phyloP scores from a whole-genome alignment of 1,139 yeast genomes.

The Taphrina betulina region DNA sequence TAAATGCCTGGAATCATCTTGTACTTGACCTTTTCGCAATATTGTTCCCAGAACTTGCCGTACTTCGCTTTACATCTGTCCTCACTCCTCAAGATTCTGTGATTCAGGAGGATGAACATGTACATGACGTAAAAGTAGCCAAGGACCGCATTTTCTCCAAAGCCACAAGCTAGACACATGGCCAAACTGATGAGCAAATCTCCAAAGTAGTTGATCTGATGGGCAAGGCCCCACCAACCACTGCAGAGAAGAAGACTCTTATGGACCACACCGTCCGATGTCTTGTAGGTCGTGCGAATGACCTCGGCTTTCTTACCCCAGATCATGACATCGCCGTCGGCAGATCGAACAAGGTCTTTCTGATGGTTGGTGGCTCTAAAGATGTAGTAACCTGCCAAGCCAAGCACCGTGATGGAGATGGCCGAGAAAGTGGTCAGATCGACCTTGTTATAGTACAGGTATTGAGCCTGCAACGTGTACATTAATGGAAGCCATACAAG shows the following conservation, averaged over 20 bases:
- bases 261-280: slow-evolving; percentile 45
- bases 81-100: slow-evolving; percentile 87
- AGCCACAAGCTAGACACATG: slow-evolving; percentile 94
- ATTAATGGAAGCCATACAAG: slow-evolving; percentile 89
- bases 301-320: slow-evolving; percentile 40
- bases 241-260: slow-evolving; percentile 73
- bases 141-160: slow-evolving; percentile 58
- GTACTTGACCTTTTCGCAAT: slow-evolving; percentile 77
- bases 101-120: slow-evolving; percentile 76
- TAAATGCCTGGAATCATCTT: slow-evolving; percentile 86
- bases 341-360: slow-evolving; percentile 65
- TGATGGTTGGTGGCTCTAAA: slow-evolving; percentile 83
- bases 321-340: slow-evolving; percentile 68
- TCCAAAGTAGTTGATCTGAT: slow-evolving; percentile 92
- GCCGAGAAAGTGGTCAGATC: slow-evolving; percentile 52
- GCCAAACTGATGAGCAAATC: slow-evolving; percentile 90
- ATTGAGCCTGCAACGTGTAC: slow-evolving; percentile 81
- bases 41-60: slow-evolving; percentile 80
- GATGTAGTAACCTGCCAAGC: slow-evolving; percentile 69
- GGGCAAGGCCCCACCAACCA: slow-evolving; percentile 95
- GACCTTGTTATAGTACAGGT: slow-evolving; percentile 64
- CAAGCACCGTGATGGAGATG: slow-evolving; percentile 48
- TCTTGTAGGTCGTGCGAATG: slow-evolving; percentile 22
- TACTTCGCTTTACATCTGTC: slow-evolving; percentile 83
- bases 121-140: slow-evolving; percentile 85